Evolutionary conservation across 1,284 basidiomycete species (phyloP), one percentile per base, ranked within the genome.

Genomic region (Rhodotorula sp.): DNA sequence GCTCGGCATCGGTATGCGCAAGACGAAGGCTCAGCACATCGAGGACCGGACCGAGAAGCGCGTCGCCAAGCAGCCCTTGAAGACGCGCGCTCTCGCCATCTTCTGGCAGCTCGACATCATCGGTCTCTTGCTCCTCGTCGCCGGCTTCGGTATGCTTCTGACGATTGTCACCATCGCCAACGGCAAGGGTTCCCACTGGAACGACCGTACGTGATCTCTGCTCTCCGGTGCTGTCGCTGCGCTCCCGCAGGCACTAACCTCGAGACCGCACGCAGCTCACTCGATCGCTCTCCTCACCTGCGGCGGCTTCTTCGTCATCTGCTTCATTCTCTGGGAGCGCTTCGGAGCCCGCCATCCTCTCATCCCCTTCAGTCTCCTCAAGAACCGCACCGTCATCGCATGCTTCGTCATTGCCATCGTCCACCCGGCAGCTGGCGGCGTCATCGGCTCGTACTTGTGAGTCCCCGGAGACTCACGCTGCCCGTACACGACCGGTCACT

Each of bases 131-230:
- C 74, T 82, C 53, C 77, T 81, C 46, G 77, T 80, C 22, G 75
- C 70, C 22, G 80, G 80, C 10, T 76, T 78, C 46, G 80, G 80
- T 20, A 73, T 81, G 62, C 75, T 81, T 60, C 76, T 81, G 53
- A 75, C 80, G 45, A 80, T 79, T 15, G 77, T 81, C 72, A 81
- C 80, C 1, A 70, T 79, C 44, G 80, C 80, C 46, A 80, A 80
- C 62, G 76, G 77, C 3, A 74, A 75, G 45, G 79, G 75, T 17
- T 74, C 78, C 20, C 67, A 70, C 15, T 81, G 80, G 80, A 74
- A 69, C 12, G 79, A 80, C 57, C 68, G 72, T 64, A 18, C 33
- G 72, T 68, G 8, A 8, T 3, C 3, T 55, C 24, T n/a, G 14
- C 14, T 26, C 12, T 15, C 17, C 6, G 48, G 14, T n/a, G 12